Evolutionary conservation across 371 early-diverging fungal species (phyloP).

Genomic region (Saksenaea oblongispora): DNA sequence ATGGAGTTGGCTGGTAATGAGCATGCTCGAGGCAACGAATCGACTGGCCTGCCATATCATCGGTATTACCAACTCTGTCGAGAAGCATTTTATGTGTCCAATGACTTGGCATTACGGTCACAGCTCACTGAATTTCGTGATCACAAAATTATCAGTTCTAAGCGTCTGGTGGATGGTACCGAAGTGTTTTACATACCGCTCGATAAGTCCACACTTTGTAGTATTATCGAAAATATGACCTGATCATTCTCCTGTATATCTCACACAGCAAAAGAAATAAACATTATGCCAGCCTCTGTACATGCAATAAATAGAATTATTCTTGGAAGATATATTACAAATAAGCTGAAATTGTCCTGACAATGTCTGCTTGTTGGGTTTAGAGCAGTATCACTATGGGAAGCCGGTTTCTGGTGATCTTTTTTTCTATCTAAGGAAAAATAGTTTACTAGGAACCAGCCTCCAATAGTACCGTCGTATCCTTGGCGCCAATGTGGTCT

Average conservation of each 20-base stretch:
- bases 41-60: conserved; percentile 62
- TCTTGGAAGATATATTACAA: no score
- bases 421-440: no score
- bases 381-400: no score
- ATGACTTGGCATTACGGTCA: conserved; percentile 78
- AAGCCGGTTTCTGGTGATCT: no score
- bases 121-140: conserved; percentile 91
- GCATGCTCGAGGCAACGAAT: conserved; percentile 37
- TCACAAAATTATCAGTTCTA: conserved; percentile 80
- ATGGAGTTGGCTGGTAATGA: conserved; percentile 42
- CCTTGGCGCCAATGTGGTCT: no score
- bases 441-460: no score
- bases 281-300: background rate
- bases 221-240: conserved; percentile 61
- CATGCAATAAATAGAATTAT: background rate
- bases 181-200: conserved; percentile 86
- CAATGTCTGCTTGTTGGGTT: no score
- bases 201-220: conserved; percentile 58
- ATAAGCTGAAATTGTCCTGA: no score
- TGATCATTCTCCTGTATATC: conserved; percentile 11
- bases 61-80: conserved; percentile 71
- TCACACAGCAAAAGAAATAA: background rate
- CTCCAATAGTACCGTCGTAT: no score
- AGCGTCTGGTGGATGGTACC: conserved; percentile 69
- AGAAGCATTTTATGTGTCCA: conserved; percentile 83